A percentile compares a stretch with the other conserved stretches of the same genome.
phyloP scores from a whole-genome alignment of 306 rosid species.

The Prunus davidiana region DNA sequence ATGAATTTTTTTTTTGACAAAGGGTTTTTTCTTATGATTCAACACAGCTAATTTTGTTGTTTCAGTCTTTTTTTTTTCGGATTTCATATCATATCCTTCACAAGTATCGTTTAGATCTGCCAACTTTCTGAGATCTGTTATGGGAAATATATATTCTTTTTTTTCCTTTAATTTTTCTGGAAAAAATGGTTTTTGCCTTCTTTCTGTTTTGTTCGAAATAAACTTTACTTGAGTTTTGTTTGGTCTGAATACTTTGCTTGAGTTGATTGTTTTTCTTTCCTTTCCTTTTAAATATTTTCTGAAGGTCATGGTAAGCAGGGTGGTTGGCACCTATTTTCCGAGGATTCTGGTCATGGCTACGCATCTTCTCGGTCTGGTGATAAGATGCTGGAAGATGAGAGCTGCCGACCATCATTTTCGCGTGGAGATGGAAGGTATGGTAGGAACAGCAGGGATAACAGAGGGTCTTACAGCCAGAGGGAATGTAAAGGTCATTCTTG shows the following conservation, averaged over 20 bases:
- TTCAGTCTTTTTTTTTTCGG: conserved; percentile 1
- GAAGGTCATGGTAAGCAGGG: conserved; percentile 98
- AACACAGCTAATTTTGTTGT: neutral
- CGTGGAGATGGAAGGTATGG: conserved; percentile 80
- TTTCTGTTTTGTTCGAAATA: no score
- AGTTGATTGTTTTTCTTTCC: conserved; percentile 37
- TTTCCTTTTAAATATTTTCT: conserved; percentile 40
- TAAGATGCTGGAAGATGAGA: conserved; percentile 70
- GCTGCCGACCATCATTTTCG: conserved; percentile 47
- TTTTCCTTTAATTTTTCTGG: neutral
- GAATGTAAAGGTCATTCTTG: conserved; percentile 68
- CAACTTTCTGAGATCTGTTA: conserved; percentile 36
- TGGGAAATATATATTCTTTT: neutral
- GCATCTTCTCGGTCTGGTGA: conserved; percentile 63
- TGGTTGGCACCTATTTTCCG: conserved; percentile 80
- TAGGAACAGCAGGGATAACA: conserved; percentile 61
- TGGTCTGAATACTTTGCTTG: conserved; percentile 39
- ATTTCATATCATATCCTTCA: neutral
- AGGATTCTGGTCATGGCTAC: conserved; percentile 81
- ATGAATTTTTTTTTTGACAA: no score
- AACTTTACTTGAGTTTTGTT: neutral
- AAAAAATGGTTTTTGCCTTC: neutral
- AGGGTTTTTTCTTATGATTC: neutral
- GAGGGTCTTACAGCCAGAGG: conserved; percentile 65
- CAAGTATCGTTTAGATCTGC: conserved; percentile 25